Percentiles rank a stretch among this genome's conserved stretches.
These are phyloP conservation scores for Solanum chmielewskii DNA, from an alignment of 257 asterid genomes.

Conservation along the genomic window DNA sequence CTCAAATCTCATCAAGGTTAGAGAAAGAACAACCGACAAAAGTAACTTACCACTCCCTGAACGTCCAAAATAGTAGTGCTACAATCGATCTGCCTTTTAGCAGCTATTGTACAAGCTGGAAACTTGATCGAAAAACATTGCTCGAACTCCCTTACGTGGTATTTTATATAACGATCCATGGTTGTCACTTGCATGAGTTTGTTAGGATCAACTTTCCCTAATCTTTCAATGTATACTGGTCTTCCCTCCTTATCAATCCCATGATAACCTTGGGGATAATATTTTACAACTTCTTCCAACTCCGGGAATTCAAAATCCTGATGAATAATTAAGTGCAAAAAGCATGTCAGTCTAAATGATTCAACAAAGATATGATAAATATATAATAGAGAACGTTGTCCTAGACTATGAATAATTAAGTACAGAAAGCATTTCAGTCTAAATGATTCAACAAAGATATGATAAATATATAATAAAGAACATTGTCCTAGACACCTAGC, in stretches of 20 bases:
- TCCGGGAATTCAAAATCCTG: conserved; percentile 89
- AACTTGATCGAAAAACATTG: conserved; percentile 65
- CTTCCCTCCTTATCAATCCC: conserved; percentile 97
- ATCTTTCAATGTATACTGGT: conserved; percentile 83
- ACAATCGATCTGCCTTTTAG: conserved; percentile 87
- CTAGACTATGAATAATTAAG: background rate
- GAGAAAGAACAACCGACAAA: background rate
- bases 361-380: background rate
- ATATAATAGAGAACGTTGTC: background rate
- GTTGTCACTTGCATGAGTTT: conserved; percentile 92
- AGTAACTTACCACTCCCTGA: conserved; percentile 86
- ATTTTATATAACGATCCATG: conserved; percentile 71
- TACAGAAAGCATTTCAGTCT: background rate
- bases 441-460: background rate
- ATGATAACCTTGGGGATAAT: conserved; percentile 95
- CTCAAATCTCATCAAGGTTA: background rate
- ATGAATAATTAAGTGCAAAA: conserved; percentile 1
- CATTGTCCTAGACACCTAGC: background rate
- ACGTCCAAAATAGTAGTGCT: conserved; percentile 96
- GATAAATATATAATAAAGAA: background rate
- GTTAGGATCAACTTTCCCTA: conserved; percentile 77
- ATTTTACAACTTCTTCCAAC: conserved; percentile 62
- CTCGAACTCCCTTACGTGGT: conserved; percentile 90
- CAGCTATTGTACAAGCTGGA: conserved; percentile 94
- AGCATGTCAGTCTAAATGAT: background rate